Percentiles rank a stretch among this genome's conserved stretches.
phyloP scores from a whole-genome alignment of 768 basidiomycete species.

The Mycena vulgaris region DNA sequence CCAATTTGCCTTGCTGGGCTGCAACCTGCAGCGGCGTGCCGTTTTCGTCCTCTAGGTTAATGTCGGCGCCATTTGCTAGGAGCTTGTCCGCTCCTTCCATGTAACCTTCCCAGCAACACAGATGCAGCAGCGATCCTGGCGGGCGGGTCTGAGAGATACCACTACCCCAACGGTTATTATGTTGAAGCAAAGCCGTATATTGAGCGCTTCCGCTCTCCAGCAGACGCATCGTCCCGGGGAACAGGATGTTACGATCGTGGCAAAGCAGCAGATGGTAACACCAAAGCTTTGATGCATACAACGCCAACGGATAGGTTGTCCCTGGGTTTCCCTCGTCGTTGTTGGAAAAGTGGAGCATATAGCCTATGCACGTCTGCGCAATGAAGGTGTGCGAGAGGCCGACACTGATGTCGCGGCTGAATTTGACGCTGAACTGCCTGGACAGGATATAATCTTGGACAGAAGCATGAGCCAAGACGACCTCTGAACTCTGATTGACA shows the following conservation, averaged over 20 bases:
- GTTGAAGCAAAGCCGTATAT: not conserved
- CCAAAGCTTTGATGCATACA: constrained; percentile 4
- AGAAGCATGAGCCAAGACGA: not conserved
- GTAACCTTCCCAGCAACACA: not conserved
- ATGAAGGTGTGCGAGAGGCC: not conserved
- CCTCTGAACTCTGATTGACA: too few relatives aligned
- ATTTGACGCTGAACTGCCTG: not conserved
- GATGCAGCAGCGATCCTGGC: not conserved
- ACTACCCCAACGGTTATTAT: too few relatives aligned
- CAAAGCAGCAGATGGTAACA: not conserved
- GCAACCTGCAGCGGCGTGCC: too few relatives aligned
- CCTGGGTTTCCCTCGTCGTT: not conserved
- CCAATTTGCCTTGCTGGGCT: too few relatives aligned
- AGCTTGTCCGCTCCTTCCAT: not conserved
- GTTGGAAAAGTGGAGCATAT: not conserved
- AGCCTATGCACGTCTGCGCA: not conserved
- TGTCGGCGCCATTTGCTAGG: not conserved
- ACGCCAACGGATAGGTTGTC: constrained; percentile 6
- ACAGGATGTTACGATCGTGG: not conserved
- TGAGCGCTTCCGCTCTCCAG: not conserved
- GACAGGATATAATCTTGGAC: constrained; percentile 3
- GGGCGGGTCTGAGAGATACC: too few relatives aligned
- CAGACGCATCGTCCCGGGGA: not conserved
- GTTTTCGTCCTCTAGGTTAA: not conserved
- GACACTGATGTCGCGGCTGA: not conserved